Conservation (phyloP, 1,284 basidiomycete genomes). For the Pseudomicrostroma phylloplanum region DNA sequence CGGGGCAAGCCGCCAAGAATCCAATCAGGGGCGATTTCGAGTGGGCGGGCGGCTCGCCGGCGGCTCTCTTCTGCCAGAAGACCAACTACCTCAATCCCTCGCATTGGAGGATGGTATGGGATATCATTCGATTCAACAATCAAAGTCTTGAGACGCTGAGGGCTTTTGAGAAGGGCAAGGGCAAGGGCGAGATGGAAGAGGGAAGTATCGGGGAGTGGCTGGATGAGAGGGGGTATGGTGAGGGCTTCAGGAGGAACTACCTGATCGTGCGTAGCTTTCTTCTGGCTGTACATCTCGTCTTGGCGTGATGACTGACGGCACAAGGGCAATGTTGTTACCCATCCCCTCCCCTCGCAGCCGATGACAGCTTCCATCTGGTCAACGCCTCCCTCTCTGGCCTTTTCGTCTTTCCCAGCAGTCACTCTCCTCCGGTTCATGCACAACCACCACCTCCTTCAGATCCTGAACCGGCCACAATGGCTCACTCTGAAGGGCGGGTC, state of each 20-base stretch:
- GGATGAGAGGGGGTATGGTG: conserved; percentile 62
- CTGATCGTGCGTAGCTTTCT: conserved; percentile 64
- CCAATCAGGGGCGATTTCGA: conserved; percentile 22
- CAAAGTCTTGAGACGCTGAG: conserved; percentile 56
- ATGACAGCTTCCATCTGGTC: conserved; percentile 63
- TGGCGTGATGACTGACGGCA: not conserved
- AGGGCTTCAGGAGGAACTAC: conserved; percentile 68
- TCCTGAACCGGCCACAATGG: conserved; percentile 70
- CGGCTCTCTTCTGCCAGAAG: conserved; percentile 28
- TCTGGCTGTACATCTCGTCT: conserved; percentile 49
- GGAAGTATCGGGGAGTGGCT: conserved; percentile 68
- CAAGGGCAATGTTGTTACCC: not conserved
- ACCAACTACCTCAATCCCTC: conserved; percentile 56
- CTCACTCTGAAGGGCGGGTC: conserved; percentile 67
- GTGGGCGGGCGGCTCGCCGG: conserved; percentile 30
- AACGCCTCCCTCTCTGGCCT: conserved; percentile 67
- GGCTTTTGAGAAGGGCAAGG: conserved; percentile 15
- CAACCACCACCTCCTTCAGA: conserved; percentile 72
- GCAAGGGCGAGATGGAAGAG: conserved; percentile 44
- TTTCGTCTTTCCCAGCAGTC: conserved; percentile 65
- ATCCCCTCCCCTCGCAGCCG: conserved; percentile 12
- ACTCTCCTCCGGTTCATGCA: conserved; percentile 71
- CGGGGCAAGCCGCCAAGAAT: not conserved
- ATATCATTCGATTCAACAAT: conserved; percentile 71
- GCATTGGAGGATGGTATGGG: conserved; percentile 72